Percentiles rank a stretch among this genome's conserved stretches.
These are phyloP conservation scores for Penicillium sp. DNA, from an alignment of 2,329 filamentous ascomycete genomes.

Conservation along the genomic window DNA sequence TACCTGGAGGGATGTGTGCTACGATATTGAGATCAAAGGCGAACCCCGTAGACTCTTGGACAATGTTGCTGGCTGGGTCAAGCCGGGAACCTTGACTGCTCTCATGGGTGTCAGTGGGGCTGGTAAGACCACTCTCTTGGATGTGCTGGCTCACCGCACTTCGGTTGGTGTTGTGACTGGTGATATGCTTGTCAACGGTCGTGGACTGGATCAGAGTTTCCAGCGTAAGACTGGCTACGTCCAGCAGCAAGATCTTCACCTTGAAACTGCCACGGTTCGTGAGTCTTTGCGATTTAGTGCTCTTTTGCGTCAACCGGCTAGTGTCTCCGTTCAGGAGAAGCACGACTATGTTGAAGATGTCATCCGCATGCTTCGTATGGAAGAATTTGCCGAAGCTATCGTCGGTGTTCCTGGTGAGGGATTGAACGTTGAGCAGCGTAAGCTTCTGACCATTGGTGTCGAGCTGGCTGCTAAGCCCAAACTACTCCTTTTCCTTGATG, in stretches of 20 bases:
- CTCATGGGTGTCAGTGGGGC: slow-evolving; percentile 63
- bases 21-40: slow-evolving; percentile 63
- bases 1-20: slow-evolving; percentile 58
- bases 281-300: slow-evolving; percentile 84
- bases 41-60: slow-evolving; percentile 23
- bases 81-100: slow-evolving; percentile 54
- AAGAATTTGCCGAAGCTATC: slow-evolving; percentile 82
- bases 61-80: slow-evolving; percentile 56
- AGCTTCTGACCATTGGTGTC: slow-evolving; percentile 85
- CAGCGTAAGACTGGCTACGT: slow-evolving; percentile 66
- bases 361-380: slow-evolving; percentile 84
- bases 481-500: slow-evolving; percentile 84
- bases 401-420: slow-evolving; percentile 83
- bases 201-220: slow-evolving; percentile 56
- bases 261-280: slow-evolving; percentile 78
- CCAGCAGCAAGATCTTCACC: slow-evolving; percentile 72
- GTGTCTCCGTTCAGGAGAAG: slow-evolving; percentile 70
- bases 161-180: slow-evolving; percentile 63
- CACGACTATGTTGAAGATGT: slow-evolving; percentile 76
- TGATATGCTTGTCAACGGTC: slow-evolving; percentile 65
- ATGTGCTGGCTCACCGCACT: slow-evolving; percentile 57
- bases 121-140: slow-evolving; percentile 61
- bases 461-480: slow-evolving; percentile 87
- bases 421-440: slow-evolving; percentile 60
- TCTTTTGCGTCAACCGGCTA: slow-evolving; percentile 75